Evolutionary conservation across 192 early-diverging fungal genomes (phyloP).

Genomic region (Allomyces javanicus): DNA sequence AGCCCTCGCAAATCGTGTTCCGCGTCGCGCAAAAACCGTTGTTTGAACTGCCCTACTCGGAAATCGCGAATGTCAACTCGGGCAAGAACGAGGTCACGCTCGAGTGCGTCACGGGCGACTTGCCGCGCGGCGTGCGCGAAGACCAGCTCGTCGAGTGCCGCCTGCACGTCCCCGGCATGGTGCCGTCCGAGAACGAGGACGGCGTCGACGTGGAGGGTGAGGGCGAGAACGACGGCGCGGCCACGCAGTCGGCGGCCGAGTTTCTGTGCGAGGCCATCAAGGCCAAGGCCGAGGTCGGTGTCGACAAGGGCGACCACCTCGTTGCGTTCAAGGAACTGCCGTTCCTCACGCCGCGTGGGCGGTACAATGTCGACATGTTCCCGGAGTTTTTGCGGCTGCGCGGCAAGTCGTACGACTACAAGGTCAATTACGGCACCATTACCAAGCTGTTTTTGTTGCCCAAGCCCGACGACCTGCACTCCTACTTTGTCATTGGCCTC

Average conservation of each 20-base stretch:
- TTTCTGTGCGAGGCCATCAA: neutral
- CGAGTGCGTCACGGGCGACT: constrained; percentile 59
- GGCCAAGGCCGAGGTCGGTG: neutral
- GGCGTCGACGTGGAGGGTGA: constrained; percentile 10
- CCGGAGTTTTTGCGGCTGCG: constrained; percentile 75
- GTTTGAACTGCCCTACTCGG: constrained; percentile 76
- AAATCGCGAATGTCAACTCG: constrained; percentile 69
- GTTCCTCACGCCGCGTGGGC: constrained; percentile 83
- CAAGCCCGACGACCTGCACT: constrained; percentile 84
- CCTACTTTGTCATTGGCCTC: constrained; percentile 81
- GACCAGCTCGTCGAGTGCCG: constrained; percentile 80
- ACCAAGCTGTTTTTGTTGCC: constrained; percentile 69
- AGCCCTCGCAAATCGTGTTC: constrained; percentile 58
- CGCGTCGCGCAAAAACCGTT: constrained; percentile 59
- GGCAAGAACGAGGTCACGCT: constrained; percentile 82
- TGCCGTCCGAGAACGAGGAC: constrained; percentile 24
- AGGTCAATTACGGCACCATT: constrained; percentile 71
- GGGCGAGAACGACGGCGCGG: constrained; percentile 15
- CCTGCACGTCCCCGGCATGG: constrained; percentile 76
- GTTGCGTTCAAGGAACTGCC: constrained; percentile 72
- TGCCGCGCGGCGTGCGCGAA: constrained; percentile 17
- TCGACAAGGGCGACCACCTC: constrained; percentile 64
- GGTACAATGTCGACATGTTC: constrained; percentile 89
- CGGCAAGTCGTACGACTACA: constrained; percentile 96
- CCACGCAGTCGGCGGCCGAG: neutral